These are phyloP conservation scores for Cylindrotheca fusiformis DNA, from an alignment of 108 stramenopile species.

Conservation along the genomic window DNA sequence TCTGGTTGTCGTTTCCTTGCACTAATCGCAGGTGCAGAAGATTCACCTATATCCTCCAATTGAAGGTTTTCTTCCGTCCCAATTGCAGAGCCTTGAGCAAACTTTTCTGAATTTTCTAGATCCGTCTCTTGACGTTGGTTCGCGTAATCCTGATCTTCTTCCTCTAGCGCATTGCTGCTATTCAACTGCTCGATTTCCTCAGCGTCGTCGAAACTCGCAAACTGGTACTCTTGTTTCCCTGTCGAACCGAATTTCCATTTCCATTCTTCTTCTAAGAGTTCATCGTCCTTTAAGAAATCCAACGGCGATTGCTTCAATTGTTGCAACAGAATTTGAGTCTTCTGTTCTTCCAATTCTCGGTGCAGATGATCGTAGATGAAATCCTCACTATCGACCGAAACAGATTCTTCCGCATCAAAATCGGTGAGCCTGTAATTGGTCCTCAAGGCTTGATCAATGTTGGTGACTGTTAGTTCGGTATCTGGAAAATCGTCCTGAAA, in stretches of 20 bases:
- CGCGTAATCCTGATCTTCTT: background rate
- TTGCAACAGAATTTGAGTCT: no score
- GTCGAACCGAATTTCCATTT: background rate
- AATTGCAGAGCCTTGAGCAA: background rate
- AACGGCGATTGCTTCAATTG: background rate
- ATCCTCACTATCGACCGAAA: background rate
- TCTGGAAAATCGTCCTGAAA: background rate
- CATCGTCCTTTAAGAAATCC: background rate
- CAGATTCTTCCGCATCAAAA: background rate
- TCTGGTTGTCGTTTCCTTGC: background rate
- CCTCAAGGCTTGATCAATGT: conserved; percentile 11
- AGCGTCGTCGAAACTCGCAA: conserved; percentile 19
- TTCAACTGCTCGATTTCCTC: no score
- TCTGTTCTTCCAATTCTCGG: background rate
- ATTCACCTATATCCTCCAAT: no score
- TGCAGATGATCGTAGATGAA: conserved; percentile 11
- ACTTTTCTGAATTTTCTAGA: conserved; percentile 5
- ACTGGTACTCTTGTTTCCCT: conserved; percentile 37
- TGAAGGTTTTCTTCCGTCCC: no score
- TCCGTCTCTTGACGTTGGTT: background rate
- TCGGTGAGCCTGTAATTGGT: conserved; percentile 1
- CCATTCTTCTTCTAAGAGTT: background rate
- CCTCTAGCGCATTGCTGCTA: no score
- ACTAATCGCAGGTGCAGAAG: background rate
- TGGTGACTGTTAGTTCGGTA: background rate